These are phyloP conservation scores for Tolypocladium amazonense DNA, from an alignment of 2,329 filamentous ascomycete species.

Conservation along the genomic window DNA sequence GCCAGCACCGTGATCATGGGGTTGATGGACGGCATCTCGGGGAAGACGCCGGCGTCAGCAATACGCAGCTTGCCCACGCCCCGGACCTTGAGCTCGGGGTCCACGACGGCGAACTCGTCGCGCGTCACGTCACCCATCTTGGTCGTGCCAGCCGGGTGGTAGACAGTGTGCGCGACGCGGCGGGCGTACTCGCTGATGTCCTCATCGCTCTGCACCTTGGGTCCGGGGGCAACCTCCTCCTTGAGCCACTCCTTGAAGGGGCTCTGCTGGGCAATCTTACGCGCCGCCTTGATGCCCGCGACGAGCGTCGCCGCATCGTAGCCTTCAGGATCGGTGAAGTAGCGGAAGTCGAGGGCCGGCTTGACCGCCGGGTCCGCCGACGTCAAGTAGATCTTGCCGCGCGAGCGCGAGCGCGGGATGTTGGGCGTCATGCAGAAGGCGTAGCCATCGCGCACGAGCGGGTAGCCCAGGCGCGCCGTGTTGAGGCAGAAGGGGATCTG, in stretches of 20 bases:
- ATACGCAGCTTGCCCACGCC: slow-evolving; percentile 67
- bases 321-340: slow-evolving; percentile 78
- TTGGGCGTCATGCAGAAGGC: slow-evolving; percentile 93
- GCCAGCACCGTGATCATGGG: slow-evolving; percentile 83
- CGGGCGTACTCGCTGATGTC: slow-evolving; percentile 74
- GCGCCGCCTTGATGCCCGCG: slow-evolving; percentile 65
- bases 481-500: slow-evolving; percentile 89
- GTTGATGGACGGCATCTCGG: slow-evolving; percentile 77
- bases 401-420: slow-evolving; percentile 72
- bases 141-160: slow-evolving; percentile 81
- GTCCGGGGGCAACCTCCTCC: slow-evolving; percentile 70
- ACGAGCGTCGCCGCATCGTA: slow-evolving; percentile 78
- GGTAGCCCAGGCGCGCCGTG: slow-evolving; percentile 68
- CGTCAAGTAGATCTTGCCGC: slow-evolving; percentile 67
- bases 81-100: slow-evolving; percentile 59
- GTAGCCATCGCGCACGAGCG: slow-evolving; percentile 52
- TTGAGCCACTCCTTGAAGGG: slow-evolving; percentile 80
- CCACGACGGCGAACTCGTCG: slow-evolving; percentile 71
- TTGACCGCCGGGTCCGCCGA: slow-evolving; percentile 66
- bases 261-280: slow-evolving; percentile 61
- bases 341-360: slow-evolving; percentile 77
- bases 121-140: slow-evolving; percentile 71
- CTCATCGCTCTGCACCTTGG: slow-evolving; percentile 63
- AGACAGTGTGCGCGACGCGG: slow-evolving; percentile 75
- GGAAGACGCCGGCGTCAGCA: slow-evolving; percentile 81